These are phyloP conservation scores for Monosporascus ibericus DNA, from an alignment of 2,329 filamentous ascomycete species.

Conservation along the genomic window DNA sequence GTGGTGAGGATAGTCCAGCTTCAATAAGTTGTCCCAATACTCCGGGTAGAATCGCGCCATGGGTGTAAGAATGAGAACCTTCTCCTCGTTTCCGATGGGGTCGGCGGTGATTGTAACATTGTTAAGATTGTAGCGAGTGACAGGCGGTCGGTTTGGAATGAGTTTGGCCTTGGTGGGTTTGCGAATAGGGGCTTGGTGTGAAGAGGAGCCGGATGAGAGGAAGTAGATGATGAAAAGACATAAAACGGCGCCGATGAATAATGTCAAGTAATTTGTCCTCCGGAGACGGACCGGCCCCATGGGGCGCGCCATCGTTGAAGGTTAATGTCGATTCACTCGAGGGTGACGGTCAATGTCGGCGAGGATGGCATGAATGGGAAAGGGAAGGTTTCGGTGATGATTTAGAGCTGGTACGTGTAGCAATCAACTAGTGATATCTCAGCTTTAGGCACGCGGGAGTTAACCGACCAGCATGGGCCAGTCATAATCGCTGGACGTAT, in stretches of 20 bases:
- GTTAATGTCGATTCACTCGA: not conserved
- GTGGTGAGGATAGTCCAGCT: constrained; percentile 83
- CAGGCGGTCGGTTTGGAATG: constrained; percentile 64
- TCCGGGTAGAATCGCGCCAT: constrained; percentile 87
- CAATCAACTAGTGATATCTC: not conserved
- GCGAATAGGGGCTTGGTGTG: constrained; percentile 51
- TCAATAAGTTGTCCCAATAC: constrained; percentile 91
- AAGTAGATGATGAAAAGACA: constrained; percentile 30
- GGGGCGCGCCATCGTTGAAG: constrained; percentile 27
- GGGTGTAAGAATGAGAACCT: constrained; percentile 85
- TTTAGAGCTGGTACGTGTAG: not conserved
- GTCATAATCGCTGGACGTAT: too few relatives aligned
- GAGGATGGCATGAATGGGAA: too few relatives aligned
- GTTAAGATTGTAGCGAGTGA: constrained; percentile 91
- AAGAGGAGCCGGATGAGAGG: constrained; percentile 14
- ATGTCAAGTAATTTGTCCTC: constrained; percentile 28
- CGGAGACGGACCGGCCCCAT: constrained; percentile 29
- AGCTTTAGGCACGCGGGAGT: not conserved
- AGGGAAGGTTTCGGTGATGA: not conserved
- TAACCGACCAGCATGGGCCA: too few relatives aligned
- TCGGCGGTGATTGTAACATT: constrained; percentile 78
- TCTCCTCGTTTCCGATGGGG: constrained; percentile 74
- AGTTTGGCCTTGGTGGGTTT: constrained; percentile 53
- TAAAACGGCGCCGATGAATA: constrained; percentile 24
- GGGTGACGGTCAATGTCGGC: not conserved